Conservation (phyloP, 2,329 filamentous ascomycete species). For the Rasamsonia emersonii region DNA sequence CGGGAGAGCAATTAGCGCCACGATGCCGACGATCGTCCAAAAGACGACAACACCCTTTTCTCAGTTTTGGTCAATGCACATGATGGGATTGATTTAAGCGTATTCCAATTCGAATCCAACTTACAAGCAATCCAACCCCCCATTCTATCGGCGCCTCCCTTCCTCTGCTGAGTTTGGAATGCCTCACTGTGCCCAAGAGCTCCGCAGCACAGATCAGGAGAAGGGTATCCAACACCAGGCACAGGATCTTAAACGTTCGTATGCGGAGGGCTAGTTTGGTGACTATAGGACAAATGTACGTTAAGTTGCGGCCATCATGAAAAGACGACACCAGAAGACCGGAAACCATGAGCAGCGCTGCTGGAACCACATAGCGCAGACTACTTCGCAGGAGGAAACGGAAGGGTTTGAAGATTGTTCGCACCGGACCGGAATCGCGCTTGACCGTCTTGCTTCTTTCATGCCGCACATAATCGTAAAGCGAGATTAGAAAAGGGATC, state of each 20-base stretch:
- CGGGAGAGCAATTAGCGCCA: no score
- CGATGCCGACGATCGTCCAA: no score
- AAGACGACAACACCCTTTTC: no score
- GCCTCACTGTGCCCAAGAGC: not conserved
- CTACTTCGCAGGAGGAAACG: conserved; percentile 26
- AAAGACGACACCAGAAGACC: conserved; percentile 29
- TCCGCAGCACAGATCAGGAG: conserved; percentile 30
- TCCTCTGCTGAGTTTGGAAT: not conserved
- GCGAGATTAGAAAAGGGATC: conserved; percentile 32
- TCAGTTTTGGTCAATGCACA: no score
- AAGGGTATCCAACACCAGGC: conserved; percentile 32
- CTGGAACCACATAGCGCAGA: conserved; percentile 30
- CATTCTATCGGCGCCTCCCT: not conserved
- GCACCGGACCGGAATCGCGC: conserved; percentile 9
- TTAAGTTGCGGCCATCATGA: conserved; percentile 31
- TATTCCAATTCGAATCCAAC: no score
- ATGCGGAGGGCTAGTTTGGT: conserved; percentile 25
- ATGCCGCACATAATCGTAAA: conserved; percentile 33
- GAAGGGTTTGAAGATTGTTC: no score
- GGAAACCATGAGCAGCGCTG: conserved; percentile 29
- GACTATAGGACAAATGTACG: conserved; percentile 41
- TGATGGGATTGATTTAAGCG: no score
- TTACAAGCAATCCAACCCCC: not conserved
- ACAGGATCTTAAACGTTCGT: conserved; percentile 29
- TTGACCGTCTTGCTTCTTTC: conserved; percentile 16